Evolutionary conservation across 2,329 filamentous ascomycete genomes (phyloP).

Genomic region (Stemphylium lycopersici): DNA sequence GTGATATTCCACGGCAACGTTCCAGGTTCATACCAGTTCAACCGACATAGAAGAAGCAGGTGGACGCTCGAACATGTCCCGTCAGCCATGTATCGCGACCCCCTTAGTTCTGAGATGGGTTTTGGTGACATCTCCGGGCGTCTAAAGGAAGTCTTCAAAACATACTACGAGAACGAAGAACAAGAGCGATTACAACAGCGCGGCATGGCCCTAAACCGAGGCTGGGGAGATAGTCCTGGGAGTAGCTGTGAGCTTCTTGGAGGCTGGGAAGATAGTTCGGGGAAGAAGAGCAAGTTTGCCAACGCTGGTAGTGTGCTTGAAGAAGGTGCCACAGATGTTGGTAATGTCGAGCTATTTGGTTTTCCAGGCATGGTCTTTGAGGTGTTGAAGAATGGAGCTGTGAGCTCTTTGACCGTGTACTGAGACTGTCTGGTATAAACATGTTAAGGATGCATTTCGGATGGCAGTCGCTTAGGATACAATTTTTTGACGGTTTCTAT

Average conservation of each 20-base stretch:
- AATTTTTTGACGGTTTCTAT: no score
- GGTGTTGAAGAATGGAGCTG: slow-evolving; percentile 87
- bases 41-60: slow-evolving; percentile 85
- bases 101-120: slow-evolving; percentile 73
- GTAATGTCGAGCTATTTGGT: slow-evolving; percentile 85
- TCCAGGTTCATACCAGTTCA: slow-evolving; percentile 95
- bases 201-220: slow-evolving; percentile 85
- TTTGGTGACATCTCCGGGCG: slow-evolving; percentile 65
- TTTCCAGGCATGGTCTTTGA: slow-evolving; percentile 96
- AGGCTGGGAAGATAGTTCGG: slow-evolving; percentile 72
- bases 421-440: slow-evolving; percentile 50
- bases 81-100: slow-evolving; percentile 50
- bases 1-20: slow-evolving; percentile 94
- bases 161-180: slow-evolving; percentile 63
- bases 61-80: slow-evolving; percentile 72
- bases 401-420: slow-evolving; percentile 89
- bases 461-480: no score
- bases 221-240: slow-evolving; percentile 89
- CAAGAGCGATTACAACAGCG: slow-evolving; percentile 61
- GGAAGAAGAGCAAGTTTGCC: slow-evolving; percentile 42
- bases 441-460: no score
- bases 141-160: slow-evolving; percentile 73
- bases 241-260: slow-evolving; percentile 74
- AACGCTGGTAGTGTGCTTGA: slow-evolving; percentile 47
- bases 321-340: slow-evolving; percentile 59